phyloP scores from a whole-genome alignment of 352 stramenopile genomes.

The Aphanomyces invadans region DNA sequence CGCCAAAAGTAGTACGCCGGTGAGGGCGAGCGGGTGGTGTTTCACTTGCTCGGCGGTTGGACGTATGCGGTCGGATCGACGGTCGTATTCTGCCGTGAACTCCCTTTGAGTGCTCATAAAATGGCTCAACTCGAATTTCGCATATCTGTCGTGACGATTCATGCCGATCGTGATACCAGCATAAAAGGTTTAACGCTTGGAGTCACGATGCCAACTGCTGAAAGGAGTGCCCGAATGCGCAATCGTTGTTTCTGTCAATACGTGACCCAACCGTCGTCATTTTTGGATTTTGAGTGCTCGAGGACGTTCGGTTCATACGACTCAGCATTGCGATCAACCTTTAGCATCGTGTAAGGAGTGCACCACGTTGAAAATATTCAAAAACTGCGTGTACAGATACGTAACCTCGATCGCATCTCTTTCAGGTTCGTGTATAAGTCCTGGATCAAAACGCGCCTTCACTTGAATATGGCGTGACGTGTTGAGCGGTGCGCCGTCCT shows the following conservation, averaged over 20 bases:
- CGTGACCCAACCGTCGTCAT: too few species aligned
- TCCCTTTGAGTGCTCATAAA: not conserved
- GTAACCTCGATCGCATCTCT: not conserved
- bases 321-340: too few species aligned
- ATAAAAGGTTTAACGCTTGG: too few species aligned
- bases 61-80: not conserved
- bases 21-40: not conserved
- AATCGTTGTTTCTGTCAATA: too few species aligned
- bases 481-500: not conserved
- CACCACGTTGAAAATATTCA: too few species aligned
- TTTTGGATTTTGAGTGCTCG: not conserved
- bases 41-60: not conserved
- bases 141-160: not conserved
- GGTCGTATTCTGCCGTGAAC: not conserved
- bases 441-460: not conserved
- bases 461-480: not conserved
- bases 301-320: not conserved
- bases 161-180: too few species aligned
- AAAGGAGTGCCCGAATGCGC: not conserved
- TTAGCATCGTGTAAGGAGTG: too few species aligned
- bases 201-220: not conserved
- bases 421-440: not conserved
- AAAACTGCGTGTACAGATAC: too few species aligned
- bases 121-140: not conserved
- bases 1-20: not conserved